Conservation (phyloP, 768 basidiomycete genomes). For the Podaxis sp. region DNA sequence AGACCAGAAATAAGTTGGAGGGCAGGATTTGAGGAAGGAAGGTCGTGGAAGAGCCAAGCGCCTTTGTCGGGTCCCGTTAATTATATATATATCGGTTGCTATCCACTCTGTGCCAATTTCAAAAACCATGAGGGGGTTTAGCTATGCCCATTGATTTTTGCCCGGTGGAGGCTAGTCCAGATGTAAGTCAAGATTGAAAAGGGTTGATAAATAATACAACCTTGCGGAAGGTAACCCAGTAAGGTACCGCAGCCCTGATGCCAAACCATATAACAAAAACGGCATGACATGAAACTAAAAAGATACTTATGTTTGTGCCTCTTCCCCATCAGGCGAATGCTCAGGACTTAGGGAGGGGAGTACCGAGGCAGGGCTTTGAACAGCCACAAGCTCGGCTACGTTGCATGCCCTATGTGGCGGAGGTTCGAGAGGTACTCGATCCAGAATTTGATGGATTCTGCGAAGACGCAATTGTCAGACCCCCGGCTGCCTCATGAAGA, state of each 20-base stretch:
- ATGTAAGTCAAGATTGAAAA: background rate
- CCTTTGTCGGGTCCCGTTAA: background rate
- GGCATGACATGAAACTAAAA: background rate
- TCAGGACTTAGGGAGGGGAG: background rate
- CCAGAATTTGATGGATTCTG: background rate
- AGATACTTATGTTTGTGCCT: background rate
- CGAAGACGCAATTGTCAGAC: no score
- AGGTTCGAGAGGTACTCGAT: background rate
- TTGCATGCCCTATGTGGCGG: background rate
- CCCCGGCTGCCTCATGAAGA: background rate
- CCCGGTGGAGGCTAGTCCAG: background rate
- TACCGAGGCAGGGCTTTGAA: background rate
- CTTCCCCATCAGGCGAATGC: background rate
- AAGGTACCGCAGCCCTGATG: background rate
- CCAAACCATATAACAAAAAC: background rate
- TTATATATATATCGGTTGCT: background rate
- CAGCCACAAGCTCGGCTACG: background rate
- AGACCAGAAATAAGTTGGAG: background rate
- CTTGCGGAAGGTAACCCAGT: background rate
- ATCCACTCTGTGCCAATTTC: background rate
- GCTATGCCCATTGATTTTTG: background rate
- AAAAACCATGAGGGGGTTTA: background rate
- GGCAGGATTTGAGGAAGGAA: background rate
- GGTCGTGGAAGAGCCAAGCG: background rate
- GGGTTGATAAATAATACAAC: background rate